Percentiles rank a stretch among this genome's conserved stretches.
Evolutionary conservation across 2,329 filamentous ascomycete genomes (phyloP).

Genomic region (Colletotrichum sp.): DNA sequence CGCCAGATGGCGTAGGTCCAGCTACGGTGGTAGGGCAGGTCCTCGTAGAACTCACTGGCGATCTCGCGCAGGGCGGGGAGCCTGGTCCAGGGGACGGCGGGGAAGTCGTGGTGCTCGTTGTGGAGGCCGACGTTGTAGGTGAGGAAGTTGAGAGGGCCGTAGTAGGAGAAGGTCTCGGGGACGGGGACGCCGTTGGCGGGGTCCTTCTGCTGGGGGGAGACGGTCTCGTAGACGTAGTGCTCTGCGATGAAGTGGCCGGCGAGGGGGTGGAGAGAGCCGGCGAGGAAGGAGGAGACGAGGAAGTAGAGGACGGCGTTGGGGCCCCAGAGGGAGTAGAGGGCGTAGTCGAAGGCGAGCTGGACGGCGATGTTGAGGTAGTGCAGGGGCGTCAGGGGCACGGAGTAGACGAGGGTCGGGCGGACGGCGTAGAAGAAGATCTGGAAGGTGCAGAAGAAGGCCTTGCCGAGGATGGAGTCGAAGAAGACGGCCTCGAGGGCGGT

Average conservation of each 20-base stretch:
- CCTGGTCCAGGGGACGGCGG: slow-evolving; percentile 92
- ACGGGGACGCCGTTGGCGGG: slow-evolving; percentile 69
- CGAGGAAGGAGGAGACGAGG: slow-evolving; percentile 88
- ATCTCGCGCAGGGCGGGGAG: slow-evolving; percentile 79
- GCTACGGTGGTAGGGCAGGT: slow-evolving; percentile 84
- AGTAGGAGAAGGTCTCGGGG: slow-evolving; percentile 97
- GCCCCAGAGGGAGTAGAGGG: slow-evolving; percentile 66
- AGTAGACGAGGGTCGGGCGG: slow-evolving; percentile 93
- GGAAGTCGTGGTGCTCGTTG: slow-evolving; percentile 99
- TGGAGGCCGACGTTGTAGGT: slow-evolving; percentile 98
- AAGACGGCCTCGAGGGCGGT: slow-evolving; percentile 90
- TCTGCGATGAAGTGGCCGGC: slow-evolving; percentile 99
- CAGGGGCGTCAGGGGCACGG: slow-evolving; percentile 83
- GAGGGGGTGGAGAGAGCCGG: slow-evolving; percentile 90
- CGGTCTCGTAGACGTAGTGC: slow-evolving; percentile 83
- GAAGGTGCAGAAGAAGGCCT: slow-evolving; percentile 99
- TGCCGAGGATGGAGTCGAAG: slow-evolving; percentile 92
- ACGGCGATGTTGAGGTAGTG: slow-evolving; percentile 81
- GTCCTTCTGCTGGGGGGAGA: slow-evolving; percentile 58
- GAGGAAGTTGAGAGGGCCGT: slow-evolving; percentile 87
- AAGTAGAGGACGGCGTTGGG: slow-evolving; percentile 78
- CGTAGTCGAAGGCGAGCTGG: slow-evolving; percentile 80
- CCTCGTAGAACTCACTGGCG: slow-evolving; percentile 90
- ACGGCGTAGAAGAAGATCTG: slow-evolving; percentile 99
- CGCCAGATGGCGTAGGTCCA: slow-evolving; percentile 96